Conservation (phyloP, 176 grass and related monocot species). For the Oryza coarctata region DNA sequence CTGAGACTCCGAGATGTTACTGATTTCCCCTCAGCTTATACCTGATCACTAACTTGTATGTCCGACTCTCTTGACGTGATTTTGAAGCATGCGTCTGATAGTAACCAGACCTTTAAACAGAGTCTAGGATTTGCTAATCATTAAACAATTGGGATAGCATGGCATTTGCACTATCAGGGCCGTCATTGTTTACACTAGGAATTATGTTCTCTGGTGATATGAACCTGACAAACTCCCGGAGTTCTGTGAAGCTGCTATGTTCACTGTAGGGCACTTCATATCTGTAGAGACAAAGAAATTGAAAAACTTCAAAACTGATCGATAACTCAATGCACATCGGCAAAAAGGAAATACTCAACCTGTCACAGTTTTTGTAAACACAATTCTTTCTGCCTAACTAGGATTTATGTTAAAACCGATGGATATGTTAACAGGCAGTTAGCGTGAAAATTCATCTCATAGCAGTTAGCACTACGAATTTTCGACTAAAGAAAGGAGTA, state of each 20-base stretch:
- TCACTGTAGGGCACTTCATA: slow-evolving; percentile 97
- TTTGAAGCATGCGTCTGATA: background rate
- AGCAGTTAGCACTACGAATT: background rate
- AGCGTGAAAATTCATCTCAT: background rate
- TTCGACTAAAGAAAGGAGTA: background rate
- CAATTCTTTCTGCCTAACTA: background rate
- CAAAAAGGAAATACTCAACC: background rate
- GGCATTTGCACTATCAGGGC: slow-evolving; percentile 64
- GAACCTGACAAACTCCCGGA: slow-evolving; percentile 74
- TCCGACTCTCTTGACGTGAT: background rate
- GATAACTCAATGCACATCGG: background rate
- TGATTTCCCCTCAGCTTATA: background rate
- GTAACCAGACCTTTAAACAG: background rate
- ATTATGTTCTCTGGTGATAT: slow-evolving; percentile 80
- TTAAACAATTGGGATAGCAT: slow-evolving; percentile 68
- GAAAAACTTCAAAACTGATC: background rate
- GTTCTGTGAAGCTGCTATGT: slow-evolving; percentile 87
- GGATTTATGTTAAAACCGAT: background rate
- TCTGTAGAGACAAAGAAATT: slow-evolving; percentile 46
- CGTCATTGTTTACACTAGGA: slow-evolving; percentile 91
- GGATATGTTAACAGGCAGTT: background rate
- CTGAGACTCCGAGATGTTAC: background rate
- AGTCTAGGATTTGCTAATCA: slow-evolving; percentile 20
- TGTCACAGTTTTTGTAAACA: background rate
- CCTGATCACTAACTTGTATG: background rate